A percentile compares a stretch with the other conserved stretches of the same genome.
These are phyloP conservation scores for Cymodocea nodosa DNA, from an alignment of 116 monocot genomes.

Conservation along the genomic window DNA sequence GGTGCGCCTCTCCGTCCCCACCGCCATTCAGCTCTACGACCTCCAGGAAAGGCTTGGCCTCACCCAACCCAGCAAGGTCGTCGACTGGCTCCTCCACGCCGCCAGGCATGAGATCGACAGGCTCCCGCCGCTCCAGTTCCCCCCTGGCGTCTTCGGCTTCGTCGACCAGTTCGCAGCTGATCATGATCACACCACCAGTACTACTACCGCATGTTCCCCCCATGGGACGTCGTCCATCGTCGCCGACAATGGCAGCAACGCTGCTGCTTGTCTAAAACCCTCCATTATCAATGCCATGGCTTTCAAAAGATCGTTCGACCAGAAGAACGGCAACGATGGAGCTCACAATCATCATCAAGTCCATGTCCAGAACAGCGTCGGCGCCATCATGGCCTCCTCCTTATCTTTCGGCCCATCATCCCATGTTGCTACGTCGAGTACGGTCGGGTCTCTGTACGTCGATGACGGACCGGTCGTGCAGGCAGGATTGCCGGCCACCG, in stretches of 20 bases:
- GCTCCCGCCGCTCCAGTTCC: constrained; percentile 38
- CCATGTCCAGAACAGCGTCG: not conserved
- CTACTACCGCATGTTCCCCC: too few relatives aligned
- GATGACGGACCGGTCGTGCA: not conserved
- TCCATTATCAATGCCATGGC: too few relatives aligned
- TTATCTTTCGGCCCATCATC: not conserved
- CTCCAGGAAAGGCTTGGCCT: constrained; percentile 63
- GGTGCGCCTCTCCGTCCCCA: constrained; percentile 55
- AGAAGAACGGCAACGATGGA: not conserved
- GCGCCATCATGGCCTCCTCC: not conserved
- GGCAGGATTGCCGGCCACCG: not conserved
- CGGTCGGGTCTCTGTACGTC: not conserved
- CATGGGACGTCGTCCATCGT: too few relatives aligned
- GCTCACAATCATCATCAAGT: not conserved
- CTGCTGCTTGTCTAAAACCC: too few relatives aligned
- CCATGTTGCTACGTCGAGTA: not conserved
- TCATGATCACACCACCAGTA: too few relatives aligned
- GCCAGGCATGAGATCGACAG: constrained; percentile 62
- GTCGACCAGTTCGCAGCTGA: too few relatives aligned
- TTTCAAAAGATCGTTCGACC: constrained; percentile 1
- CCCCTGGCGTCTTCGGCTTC: constrained; percentile 4
- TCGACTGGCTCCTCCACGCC: constrained; percentile 66
- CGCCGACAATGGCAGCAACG: too few relatives aligned
- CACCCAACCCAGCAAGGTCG: constrained; percentile 66
- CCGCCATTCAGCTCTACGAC: constrained; percentile 68